A percentile compares a stretch with the other conserved stretches of the same genome.
Evolutionary conservation across 352 stramenopile species (phyloP).

Genomic region (Phytophthora meadii): DNA sequence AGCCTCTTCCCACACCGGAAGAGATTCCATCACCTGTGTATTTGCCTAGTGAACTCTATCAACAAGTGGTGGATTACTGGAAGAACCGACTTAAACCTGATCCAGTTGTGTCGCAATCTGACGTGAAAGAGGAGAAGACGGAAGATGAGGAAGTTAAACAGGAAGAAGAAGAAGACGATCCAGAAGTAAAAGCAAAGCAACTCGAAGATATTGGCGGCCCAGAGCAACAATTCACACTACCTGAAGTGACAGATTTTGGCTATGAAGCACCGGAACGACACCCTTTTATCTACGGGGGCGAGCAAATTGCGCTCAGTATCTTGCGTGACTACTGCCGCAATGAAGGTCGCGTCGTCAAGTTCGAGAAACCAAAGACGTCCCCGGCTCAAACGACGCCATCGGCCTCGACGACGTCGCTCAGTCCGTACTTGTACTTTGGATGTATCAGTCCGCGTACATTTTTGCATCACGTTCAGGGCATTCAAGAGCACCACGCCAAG

Average conservation of each 20-base stretch:
- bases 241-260: slow-evolving; percentile 71
- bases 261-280: slow-evolving; percentile 56
- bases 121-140: slow-evolving; percentile 29
- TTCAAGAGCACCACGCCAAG: slow-evolving; percentile 75
- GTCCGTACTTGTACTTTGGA: slow-evolving; percentile 94
- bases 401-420: slow-evolving; percentile 96
- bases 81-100: slow-evolving; percentile 31
- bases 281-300: slow-evolving; percentile 80
- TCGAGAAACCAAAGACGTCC: slow-evolving; percentile 98
- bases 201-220: slow-evolving; percentile 59
- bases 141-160: slow-evolving; percentile 22
- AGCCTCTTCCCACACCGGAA: slow-evolving; percentile 54
- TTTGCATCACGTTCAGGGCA: slow-evolving; percentile 88
- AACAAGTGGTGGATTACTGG: slow-evolving; percentile 71
- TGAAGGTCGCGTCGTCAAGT: slow-evolving; percentile 90
- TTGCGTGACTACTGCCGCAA: slow-evolving; percentile 78
- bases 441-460: slow-evolving; percentile 93
- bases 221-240: slow-evolving; percentile 70
- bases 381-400: slow-evolving; percentile 88
- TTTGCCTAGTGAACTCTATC: slow-evolving; percentile 63
- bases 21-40: slow-evolving; percentile 50
- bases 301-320: slow-evolving; percentile 72
- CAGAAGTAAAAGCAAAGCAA: slow-evolving; percentile 28
- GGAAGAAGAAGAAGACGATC: slow-evolving; percentile 30
- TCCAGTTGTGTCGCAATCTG: slow-evolving; percentile 6